Base-by-base conservation (phyloP, 257 asterid genomes). In the Primulina huaijiensis region DNA sequence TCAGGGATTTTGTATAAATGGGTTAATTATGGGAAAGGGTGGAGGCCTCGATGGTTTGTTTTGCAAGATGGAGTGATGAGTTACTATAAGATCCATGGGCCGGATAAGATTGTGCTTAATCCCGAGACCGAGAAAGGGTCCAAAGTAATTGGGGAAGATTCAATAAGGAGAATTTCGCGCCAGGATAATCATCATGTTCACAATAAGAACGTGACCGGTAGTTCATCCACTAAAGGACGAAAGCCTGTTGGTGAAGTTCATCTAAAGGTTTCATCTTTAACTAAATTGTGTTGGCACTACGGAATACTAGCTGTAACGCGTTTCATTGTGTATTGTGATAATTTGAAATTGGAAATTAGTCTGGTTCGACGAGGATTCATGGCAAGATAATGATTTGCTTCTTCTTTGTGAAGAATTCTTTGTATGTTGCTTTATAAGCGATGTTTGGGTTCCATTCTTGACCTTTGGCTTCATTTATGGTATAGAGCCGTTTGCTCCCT, bases 11-110 rank as follows among this genome's bases (percentile, higher is more conserved):
- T 92, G 79, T 74, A 85, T 43, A 92, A 92, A 78, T 92, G 98
- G 98, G 98, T 92, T 75, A 92, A 92, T 83, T 92, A 90, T 64
- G 98, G 98, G n/a, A 86, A 79, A 68, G 98, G 98, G 3, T 92
- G 98, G 98, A 85, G 98, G 74, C 96, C 90, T 5, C 75, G 98
- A 81, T 92, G 98, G 97, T 88, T 92, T 62, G 95, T 90, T 21
- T 81, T 92, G 88, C 98, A 90, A 63, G 98, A 92, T 70, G 98
- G 96, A 2, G 98, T 92, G 25, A 68, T 92, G 82, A 88, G 97
- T 60, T 92, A 92, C 72, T 92, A 88, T 19, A 92, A 92, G 96
- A 86, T 92, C 87, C 98, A 88, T 64, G 97, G 98, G 30, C 97
- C 90, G 40, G 92, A 90, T 80, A 90, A 79, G 81, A 92, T 92